Base-by-base conservation (phyloP, 495 filamentous ascomycete genomes). In the Penicillium diatomitis region DNA sequence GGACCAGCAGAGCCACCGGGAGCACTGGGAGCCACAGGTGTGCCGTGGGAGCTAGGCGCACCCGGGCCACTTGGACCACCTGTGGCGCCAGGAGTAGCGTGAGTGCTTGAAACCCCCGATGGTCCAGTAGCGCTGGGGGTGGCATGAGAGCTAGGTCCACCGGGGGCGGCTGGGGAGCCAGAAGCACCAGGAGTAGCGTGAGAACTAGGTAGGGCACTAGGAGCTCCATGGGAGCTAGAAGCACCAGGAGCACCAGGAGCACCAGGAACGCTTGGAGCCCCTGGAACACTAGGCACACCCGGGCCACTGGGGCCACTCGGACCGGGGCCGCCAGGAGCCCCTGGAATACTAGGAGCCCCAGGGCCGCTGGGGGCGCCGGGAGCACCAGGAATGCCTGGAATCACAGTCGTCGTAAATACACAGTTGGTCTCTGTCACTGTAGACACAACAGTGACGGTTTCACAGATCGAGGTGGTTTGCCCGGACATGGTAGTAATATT, bases 181-280 rank as follows among this genome's bases (percentile, higher is more conserved):
- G 56, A 49, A 7, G 40, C 28, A 33, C 49, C 51, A 32, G 58
- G 48, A 41, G 36, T 32, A 44, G 37, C 46, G 31, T 53, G 31
- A 10, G 54, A 40, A 37, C 52, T 4, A 49, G 56, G 65, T 46
- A 44, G 48, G 44, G 56, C 61, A 20, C 50, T 55, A 30, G 34
- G 34, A 10, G 1, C 34, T 36, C 7, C 34, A 36, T 6, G 34
- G 34, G 34, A 36, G 34, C 34, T 10, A 36, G 34, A 7, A 10
- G 34, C 6, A 6, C 34, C 34, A 36, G 34, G 34, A 1, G 6
- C 7, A 36, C 20, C 20, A 20, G 41, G 30, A 9, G 6, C 12
- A 4, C 39, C 29, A 20, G 41, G 10, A 3, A 4, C 20, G 4
- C 34, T 10, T 36, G 28, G 8, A 29, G 6, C 20, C 28, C 20